Percentiles rank a stretch among this genome's conserved stretches.
Conservation (phyloP, 805 yeast species). For the Candida patagonica region DNA sequence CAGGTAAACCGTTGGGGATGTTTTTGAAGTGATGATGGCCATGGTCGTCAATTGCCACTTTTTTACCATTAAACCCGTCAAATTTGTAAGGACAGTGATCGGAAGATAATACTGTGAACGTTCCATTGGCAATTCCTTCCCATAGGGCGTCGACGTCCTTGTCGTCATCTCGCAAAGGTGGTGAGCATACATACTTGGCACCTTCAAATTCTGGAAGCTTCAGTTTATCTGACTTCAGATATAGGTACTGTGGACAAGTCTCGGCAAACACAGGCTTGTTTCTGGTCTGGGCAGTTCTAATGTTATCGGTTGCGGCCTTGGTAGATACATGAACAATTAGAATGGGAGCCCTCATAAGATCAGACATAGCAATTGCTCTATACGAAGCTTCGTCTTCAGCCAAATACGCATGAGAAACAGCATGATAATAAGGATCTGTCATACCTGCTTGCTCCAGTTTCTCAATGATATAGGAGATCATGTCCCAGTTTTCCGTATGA, state of each 20-base stretch:
- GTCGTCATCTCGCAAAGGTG: constrained; percentile 36
- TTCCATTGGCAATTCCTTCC: constrained; percentile 38
- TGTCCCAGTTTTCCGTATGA: constrained; percentile 44
- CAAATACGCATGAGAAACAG: constrained; percentile 35
- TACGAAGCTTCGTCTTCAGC: constrained; percentile 45
- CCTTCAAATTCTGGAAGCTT: constrained; percentile 34
- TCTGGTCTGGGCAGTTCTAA: constrained; percentile 34
- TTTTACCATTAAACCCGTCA: constrained; percentile 36
- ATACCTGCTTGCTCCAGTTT: constrained; percentile 31
- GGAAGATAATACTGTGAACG: constrained; percentile 37
- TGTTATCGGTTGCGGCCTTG: constrained; percentile 33
- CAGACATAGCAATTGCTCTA: constrained; percentile 37
- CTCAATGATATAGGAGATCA: constrained; percentile 33
- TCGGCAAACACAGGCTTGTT: constrained; percentile 39
- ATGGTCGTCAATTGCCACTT: constrained; percentile 30
- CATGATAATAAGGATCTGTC: constrained; percentile 37
- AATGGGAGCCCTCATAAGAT: constrained; percentile 37
- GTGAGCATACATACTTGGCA: constrained; percentile 43
- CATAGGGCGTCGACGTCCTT: constrained; percentile 37
- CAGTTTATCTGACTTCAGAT: constrained; percentile 33
- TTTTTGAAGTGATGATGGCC: constrained; percentile 35
- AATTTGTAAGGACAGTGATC: constrained; percentile 41
- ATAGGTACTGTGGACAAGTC: constrained; percentile 43
- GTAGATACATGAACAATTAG: constrained; percentile 42
- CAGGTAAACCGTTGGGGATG: constrained; percentile 43